Evolutionary conservation across 331 rosid genomes (phyloP), one percentile per base, ranked within the genome.

Genomic region (Stylosanthes scabra): DNA sequence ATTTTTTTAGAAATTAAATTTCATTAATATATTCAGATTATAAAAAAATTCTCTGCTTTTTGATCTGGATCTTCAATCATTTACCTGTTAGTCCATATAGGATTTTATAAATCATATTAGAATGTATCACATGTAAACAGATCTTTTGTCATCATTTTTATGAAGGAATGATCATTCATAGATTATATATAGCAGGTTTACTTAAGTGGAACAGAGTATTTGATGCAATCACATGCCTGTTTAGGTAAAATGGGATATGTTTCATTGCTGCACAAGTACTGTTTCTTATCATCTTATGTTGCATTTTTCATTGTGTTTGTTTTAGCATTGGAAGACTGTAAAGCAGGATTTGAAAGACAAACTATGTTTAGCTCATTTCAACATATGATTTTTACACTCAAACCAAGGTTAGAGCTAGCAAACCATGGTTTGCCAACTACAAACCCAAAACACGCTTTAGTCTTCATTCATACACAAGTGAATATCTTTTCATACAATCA

Each of bases 1-100:
- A 59, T 15, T 14, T 46, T 66, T 47, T 72, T 0, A 20, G 1
- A 20, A 20, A 20, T 20, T 20, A 20, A 20, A 20, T 20, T 13
- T 44, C 12, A 9, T 77, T 15, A 58, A 68, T 62, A 49, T 49
- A 47, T 73, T 68, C 60, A 63, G 59, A 47, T 67, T 49, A 63
- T 68, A n/a, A 52, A 62, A 72, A 68, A 54, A 61, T 27, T 70
- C 39, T 45, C 64, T 69, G 74, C 62, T 54, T 78, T 63, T 82
- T 78, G 71, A 74, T 78, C 25, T 11, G 66, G 74, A 61, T 65
- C 42, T 78, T 82, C 63, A n/a, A 50, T 57, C 59, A 61, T 70
- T 25, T 74, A 63, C 62, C 52, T 63, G 46, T 46, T 51, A 51
- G 12, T 63, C 57, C 57, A 9, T 8, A 27, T 27, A 68, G 37